Percentiles rank a stretch among this genome's conserved stretches.
Conservation (phyloP, 805 yeast species). For the Lipomyces spencermartinsiae region DNA sequence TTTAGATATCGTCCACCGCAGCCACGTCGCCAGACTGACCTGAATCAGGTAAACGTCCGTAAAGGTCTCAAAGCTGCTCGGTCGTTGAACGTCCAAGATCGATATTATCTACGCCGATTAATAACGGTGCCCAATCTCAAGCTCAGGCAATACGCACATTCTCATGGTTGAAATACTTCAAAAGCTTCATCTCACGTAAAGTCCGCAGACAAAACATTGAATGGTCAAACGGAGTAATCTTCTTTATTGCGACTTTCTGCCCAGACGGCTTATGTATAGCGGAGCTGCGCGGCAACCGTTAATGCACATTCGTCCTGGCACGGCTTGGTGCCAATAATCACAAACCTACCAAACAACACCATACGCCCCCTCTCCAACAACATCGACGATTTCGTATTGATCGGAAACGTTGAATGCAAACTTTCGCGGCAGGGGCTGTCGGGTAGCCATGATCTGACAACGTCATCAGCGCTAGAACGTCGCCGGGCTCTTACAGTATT, state of each 20-base stretch:
- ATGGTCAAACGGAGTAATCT: slow-evolving; percentile 89
- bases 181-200: slow-evolving; percentile 82
- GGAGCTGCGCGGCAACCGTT: slow-evolving; percentile 56
- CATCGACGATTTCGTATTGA: slow-evolving; percentile 81
- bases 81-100: slow-evolving; percentile 87
- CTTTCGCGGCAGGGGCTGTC: slow-evolving; percentile 45
- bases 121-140: neutral
- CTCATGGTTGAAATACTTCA: slow-evolving; percentile 91
- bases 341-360: slow-evolving; percentile 67
- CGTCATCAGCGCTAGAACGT: neutral
- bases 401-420: slow-evolving; percentile 81
- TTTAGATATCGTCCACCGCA: neutral
- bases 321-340: neutral
- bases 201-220: slow-evolving; percentile 89
- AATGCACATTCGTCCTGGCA: neutral
- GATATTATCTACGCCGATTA: slow-evolving; percentile 63
- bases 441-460: neutral
- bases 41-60: slow-evolving; percentile 79
- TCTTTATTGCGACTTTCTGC: slow-evolving; percentile 92
- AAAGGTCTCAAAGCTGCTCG: slow-evolving; percentile 74
- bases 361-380: slow-evolving; percentile 96
- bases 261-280: slow-evolving; percentile 86
- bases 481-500: neutral
- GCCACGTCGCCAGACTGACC: slow-evolving; percentile 10
- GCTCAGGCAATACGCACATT: slow-evolving; percentile 50